Base-by-base conservation (phyloP, 148 eudicot genomes). In the Chenopodium suecicum region DNA sequence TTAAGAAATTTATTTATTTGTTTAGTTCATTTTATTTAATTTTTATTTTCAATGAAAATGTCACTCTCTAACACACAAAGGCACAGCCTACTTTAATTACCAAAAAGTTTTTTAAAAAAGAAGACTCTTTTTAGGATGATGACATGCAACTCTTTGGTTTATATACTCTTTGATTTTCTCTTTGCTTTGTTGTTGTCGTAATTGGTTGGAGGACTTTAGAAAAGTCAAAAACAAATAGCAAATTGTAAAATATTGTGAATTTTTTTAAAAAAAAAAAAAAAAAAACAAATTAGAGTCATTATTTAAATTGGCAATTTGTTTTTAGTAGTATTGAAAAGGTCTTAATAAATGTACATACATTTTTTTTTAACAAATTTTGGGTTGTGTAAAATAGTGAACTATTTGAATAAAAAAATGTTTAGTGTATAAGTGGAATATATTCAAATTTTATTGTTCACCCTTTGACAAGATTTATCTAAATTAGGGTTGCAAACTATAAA, bases 51-150 rank as follows among this genome's bases (percentile, higher is more conserved):
- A 9, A 1, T 31, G 47, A 70, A 46, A 62, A 48, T 74, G 82
- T 85, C 87, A 85, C 87, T 78, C 82, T 85, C 84, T 64, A 58
- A 68, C 56, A 66, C 80, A 81, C 83, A 81, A 84, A 84, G 75
- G 37, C 69, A 70, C 27, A 22, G 47, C 64, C 64, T n/a, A 80
- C 83, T 84, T 84, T 81, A 73, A 81, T 58, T 81, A 66, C 81
- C 78, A 71, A 84, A 65, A 80, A 66, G 54, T n/a, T 65, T 73
- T 14, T 71, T 52, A 77, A 77, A 64, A 34, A 37, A 46, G 20
- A 31, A 14, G 9, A 22, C 23, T 68, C 37, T 79, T 50, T 75
- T 46, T 77, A 34, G n/a, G 78, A 74, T 29, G 60, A 74, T 74
- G 83, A 81, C 83, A 81, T 48, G 25, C 54, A 65, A 27, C n/a